Conservation (phyloP, 768 basidiomycete species). For the Melanogaster broomeanus region DNA sequence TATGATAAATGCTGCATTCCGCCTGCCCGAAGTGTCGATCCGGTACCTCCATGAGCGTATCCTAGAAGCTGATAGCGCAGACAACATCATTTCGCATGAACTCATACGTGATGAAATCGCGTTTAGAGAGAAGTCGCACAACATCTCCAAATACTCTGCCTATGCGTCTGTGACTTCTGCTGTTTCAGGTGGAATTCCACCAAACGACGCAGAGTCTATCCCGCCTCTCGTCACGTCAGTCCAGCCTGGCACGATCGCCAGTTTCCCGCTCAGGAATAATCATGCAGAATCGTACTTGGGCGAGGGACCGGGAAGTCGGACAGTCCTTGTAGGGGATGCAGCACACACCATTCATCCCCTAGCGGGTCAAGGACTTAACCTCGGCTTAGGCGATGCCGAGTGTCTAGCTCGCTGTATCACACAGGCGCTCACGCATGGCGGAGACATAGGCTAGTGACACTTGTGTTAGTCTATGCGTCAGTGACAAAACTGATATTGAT, state of each 20-base stretch:
- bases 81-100: slow-evolving; percentile 46
- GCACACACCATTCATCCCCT: slow-evolving; percentile 95
- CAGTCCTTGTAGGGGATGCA: slow-evolving; percentile 92
- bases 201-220: slow-evolving; percentile 57
- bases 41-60: slow-evolving; percentile 64
- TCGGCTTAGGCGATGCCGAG: slow-evolving; percentile 88
- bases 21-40: slow-evolving; percentile 74
- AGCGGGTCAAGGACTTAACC: slow-evolving; percentile 93
- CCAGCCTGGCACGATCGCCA: slow-evolving; percentile 74
- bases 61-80: slow-evolving; percentile 50
- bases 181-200: slow-evolving; percentile 52
- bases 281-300: slow-evolving; percentile 90
- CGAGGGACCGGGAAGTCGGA: slow-evolving; percentile 62
- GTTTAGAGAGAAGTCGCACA: slow-evolving; percentile 75
- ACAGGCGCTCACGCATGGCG: slow-evolving; percentile 57
- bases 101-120: slow-evolving; percentile 62
- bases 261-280: slow-evolving; percentile 86
- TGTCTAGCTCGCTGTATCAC: slow-evolving; percentile 68
- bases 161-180: slow-evolving; percentile 50
- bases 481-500: slow-evolving; percentile 2
- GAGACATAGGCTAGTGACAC: slow-evolving; percentile 74
- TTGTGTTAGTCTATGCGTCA: background rate
- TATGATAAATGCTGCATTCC: slow-evolving; percentile 92
- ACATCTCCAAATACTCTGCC: slow-evolving; percentile 61
- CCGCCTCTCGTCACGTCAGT: slow-evolving; percentile 77